phyloP scores from a whole-genome alignment of 768 basidiomycete genomes.

The Royoungia palumana region DNA sequence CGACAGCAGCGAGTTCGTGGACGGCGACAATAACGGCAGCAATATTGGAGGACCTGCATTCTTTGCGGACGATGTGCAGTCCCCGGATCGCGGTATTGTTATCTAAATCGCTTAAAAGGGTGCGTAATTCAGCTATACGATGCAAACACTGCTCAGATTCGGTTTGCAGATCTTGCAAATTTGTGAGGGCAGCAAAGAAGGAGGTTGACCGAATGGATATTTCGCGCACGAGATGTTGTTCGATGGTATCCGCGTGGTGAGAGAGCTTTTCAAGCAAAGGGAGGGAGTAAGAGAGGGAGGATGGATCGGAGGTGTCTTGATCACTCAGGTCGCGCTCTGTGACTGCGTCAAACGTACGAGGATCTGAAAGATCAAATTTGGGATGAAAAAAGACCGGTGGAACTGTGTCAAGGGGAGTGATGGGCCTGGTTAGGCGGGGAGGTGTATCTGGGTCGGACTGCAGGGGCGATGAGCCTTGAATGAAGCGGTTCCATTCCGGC shows the following conservation, averaged over 20 bases:
- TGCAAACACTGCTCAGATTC: conserved; percentile 82
- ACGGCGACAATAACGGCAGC: conserved; percentile 58
- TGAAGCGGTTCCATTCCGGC: conserved; percentile 76
- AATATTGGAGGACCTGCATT: conserved; percentile 61
- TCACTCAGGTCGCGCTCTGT: conserved; percentile 52
- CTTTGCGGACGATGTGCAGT: conserved; percentile 64
- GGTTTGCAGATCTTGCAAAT: conserved; percentile 87
- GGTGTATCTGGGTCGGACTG: conserved; percentile 23
- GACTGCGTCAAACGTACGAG: conserved; percentile 71
- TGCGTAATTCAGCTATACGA: conserved; percentile 70
- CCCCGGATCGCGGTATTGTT: conserved; percentile 75
- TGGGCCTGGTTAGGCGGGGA: conserved; percentile 38
- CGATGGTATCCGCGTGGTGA: conserved; percentile 88
- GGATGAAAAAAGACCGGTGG: conserved; percentile 79
- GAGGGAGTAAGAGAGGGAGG: conserved; percentile 60
- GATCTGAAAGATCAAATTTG: conserved; percentile 78
- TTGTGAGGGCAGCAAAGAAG: conserved; percentile 94
- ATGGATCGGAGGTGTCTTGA: conserved; percentile 48
- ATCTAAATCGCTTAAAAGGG: conserved; percentile 72
- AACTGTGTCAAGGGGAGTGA: conserved; percentile 73
- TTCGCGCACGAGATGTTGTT: conserved; percentile 91
- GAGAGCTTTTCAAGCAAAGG: conserved; percentile 87
- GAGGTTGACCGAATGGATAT: conserved; percentile 87
- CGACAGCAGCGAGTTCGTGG: conserved; percentile 61
- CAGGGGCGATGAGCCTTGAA: conserved; percentile 39